phyloP scores from a whole-genome alignment of 352 stramenopile species.

The Globisporangium paroecandrum region DNA sequence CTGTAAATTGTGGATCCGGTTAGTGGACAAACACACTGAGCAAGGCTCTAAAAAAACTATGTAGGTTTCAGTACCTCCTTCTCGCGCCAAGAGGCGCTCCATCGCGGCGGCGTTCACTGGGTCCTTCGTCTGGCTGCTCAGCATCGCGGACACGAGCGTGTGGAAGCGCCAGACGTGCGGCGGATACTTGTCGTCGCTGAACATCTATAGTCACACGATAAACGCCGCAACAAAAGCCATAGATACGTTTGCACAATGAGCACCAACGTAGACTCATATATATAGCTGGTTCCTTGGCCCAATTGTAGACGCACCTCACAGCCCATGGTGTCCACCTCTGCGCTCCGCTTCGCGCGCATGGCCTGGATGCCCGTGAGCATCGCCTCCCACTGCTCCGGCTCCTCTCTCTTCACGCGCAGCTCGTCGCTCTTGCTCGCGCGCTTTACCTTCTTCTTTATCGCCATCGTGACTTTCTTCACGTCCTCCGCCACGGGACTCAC shows the following conservation, averaged over 20 bases:
- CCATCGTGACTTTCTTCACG: slow-evolving; percentile 16
- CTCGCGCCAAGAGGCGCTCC: slow-evolving; percentile 60
- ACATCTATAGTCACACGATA: slow-evolving; percentile 23
- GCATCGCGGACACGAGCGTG: slow-evolving; percentile 94
- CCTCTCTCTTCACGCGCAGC: slow-evolving; percentile 10
- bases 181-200: slow-evolving; percentile 34
- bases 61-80: slow-evolving; percentile 14
- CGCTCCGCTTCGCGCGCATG: slow-evolving; percentile 61
- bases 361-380: slow-evolving; percentile 57
- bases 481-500: neutral
- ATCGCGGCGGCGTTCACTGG: slow-evolving; percentile 81
- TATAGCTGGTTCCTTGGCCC: neutral
- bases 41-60: too few relatives aligned
- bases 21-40: too few relatives aligned
- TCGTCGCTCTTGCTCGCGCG: slow-evolving; percentile 19
- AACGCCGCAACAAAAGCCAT: neutral
- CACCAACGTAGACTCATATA: neutral
- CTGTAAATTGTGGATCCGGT: slow-evolving; percentile 18
- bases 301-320: slow-evolving; percentile 42
- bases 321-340: slow-evolving; percentile 71
- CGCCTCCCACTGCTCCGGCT: slow-evolving; percentile 49
- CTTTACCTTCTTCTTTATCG: slow-evolving; percentile 21
- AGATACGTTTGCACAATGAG: neutral
- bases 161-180: slow-evolving; percentile 85
- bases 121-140: slow-evolving; percentile 97